These are phyloP conservation scores for Fonsecaea monophora DNA, from an alignment of 2,329 filamentous ascomycete species.

Conservation along the genomic window DNA sequence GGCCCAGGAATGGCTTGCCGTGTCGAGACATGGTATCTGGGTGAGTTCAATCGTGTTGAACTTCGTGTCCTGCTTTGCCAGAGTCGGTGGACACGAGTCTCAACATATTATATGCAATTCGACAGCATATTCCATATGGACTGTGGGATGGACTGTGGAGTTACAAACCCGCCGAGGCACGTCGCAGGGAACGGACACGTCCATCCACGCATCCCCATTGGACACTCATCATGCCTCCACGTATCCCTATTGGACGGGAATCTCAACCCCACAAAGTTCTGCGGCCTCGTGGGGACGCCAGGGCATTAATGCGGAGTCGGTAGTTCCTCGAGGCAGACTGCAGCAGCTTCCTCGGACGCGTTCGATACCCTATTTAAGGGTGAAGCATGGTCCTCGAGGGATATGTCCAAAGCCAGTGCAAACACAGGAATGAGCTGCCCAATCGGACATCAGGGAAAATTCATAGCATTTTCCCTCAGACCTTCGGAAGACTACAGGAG, in stretches of 20 bases:
- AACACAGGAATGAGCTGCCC: background rate
- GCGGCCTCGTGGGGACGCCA: background rate
- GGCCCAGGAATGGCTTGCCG: constrained; percentile 29
- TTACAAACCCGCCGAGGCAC: constrained; percentile 3
- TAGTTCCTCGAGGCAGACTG: background rate
- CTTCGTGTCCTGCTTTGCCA: background rate
- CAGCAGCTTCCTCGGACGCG: constrained; percentile 3
- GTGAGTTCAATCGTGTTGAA: background rate
- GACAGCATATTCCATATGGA: background rate
- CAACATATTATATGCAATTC: constrained; percentile 4
- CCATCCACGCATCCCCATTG: constrained; percentile 15
- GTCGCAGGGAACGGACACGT: background rate
- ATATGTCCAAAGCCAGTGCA: background rate
- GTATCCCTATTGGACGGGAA: constrained; percentile 19
- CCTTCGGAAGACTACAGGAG: background rate
- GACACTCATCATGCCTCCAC: constrained; percentile 3
- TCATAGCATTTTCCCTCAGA: background rate
- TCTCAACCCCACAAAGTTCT: constrained; percentile 5
- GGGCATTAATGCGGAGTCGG: background rate
- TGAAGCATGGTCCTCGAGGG: background rate
- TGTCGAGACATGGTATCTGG: constrained; percentile 18
- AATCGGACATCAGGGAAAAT: background rate
- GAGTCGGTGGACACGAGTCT: background rate
- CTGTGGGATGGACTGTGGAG: background rate
- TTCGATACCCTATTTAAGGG: constrained; percentile 5